These are phyloP conservation scores for Zygnema circumcarinatum DNA, from an alignment of 139 green algal genomes.

Conservation along the genomic window DNA sequence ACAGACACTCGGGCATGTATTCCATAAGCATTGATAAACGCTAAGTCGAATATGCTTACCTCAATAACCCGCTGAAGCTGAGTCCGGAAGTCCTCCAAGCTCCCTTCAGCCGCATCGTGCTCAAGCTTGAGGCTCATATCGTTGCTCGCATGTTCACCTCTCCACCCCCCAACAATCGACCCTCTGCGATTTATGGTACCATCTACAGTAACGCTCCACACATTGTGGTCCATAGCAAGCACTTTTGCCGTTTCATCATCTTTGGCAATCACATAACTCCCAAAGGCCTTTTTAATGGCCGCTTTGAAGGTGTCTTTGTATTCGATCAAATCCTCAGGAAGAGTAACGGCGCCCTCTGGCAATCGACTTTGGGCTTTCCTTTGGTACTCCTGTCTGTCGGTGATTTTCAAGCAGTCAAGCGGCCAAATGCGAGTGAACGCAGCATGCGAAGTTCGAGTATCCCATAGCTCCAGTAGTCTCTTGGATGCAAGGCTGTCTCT, in stretches of 20 bases:
- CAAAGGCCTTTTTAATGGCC: constrained; percentile 1
- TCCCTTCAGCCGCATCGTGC: neutral
- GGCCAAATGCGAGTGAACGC: neutral
- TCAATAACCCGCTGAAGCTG: neutral
- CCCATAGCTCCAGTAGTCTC: neutral
- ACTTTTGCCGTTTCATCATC: neutral
- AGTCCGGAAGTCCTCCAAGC: neutral
- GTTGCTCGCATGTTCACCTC: neutral
- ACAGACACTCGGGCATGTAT: too few species aligned
- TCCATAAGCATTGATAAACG: too few species aligned
- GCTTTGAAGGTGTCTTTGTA: neutral
- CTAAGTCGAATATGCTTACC: neutral
- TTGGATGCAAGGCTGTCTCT: neutral
- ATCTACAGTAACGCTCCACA: constrained; percentile 3
- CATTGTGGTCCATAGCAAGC: neutral
- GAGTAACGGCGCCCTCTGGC: neutral
- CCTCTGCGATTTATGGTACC: neutral
- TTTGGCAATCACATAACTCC: neutral
- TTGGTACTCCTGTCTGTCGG: neutral
- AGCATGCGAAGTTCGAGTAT: neutral
- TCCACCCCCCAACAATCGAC: neutral
- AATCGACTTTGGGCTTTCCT: neutral
- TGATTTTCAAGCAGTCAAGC: neutral
- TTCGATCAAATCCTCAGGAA: neutral
- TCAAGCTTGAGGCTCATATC: constrained; percentile 7